Evolutionary conservation across 1,139 yeast species (phyloP).

Genomic region (Magnusiomyces ingens): DNA sequence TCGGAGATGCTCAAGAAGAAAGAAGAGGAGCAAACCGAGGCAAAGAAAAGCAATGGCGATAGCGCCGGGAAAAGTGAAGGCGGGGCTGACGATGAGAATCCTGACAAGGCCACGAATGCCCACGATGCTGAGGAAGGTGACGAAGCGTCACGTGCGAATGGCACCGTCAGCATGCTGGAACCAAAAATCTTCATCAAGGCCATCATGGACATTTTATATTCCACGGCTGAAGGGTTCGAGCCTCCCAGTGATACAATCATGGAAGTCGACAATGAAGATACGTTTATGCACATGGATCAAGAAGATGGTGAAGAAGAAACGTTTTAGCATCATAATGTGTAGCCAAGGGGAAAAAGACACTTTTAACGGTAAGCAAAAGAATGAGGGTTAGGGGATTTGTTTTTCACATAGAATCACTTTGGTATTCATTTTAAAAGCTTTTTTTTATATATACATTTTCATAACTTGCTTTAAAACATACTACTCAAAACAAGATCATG

Average conservation of each 20-base stretch:
- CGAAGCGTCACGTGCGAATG: slow-evolving; percentile 24
- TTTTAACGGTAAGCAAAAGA: not conserved
- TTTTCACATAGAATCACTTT: not conserved
- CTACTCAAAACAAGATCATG: not conserved
- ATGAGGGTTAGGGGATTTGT: not conserved
- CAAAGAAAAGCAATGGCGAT: slow-evolving; percentile 22
- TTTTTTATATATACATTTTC: not conserved
- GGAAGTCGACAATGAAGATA: slow-evolving; percentile 6
- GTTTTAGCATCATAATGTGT: not conserved
- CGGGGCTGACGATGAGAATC: slow-evolving; percentile 15
- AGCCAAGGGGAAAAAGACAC: not conserved
- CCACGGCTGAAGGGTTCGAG: slow-evolving; percentile 68
- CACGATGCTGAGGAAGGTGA: slow-evolving; percentile 29
- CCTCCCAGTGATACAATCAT: slow-evolving; percentile 24
- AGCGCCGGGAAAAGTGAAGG: slow-evolving; percentile 21
- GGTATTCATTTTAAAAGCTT: not conserved
- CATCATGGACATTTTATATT: slow-evolving; percentile 68
- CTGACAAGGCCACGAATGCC: not conserved
- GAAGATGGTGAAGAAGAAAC: slow-evolving; percentile 12
- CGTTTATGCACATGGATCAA: slow-evolving; percentile 7
- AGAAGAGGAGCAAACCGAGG: slow-evolving; percentile 24
- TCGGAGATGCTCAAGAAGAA: slow-evolving; percentile 43
- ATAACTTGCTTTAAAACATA: not conserved
- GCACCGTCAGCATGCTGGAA: slow-evolving; percentile 22
- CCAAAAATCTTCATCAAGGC: slow-evolving; percentile 44